These are phyloP conservation scores for Epichloe typhina DNA, from an alignment of 2,329 filamentous ascomycete species.

Conservation along the genomic window DNA sequence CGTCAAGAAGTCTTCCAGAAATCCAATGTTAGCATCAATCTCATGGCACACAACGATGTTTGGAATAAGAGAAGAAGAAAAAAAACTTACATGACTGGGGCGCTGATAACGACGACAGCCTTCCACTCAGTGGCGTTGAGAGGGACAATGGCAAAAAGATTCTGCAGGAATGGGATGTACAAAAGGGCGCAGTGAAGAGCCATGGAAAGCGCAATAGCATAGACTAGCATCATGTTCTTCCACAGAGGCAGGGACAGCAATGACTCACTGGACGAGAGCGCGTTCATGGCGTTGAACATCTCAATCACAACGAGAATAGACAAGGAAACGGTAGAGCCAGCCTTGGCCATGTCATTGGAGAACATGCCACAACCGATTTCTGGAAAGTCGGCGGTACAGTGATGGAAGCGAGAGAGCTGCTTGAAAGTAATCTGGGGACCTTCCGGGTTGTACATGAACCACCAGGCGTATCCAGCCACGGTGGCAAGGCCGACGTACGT, in stretches of 20 bases:
- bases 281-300: slow-evolving; percentile 99
- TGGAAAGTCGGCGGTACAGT: slow-evolving; percentile 72
- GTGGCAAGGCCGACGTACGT: slow-evolving; percentile 91
- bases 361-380: slow-evolving; percentile 93
- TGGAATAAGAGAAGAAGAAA: background rate
- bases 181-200: slow-evolving; percentile 85
- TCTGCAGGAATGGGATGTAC: slow-evolving; percentile 81
- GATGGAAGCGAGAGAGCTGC: slow-evolving; percentile 87
- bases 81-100: slow-evolving; percentile 72
- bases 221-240: slow-evolving; percentile 97
- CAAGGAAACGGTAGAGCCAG: slow-evolving; percentile 84
- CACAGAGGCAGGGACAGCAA: slow-evolving; percentile 88
- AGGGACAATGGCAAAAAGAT: slow-evolving; percentile 80
- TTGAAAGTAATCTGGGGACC: slow-evolving; percentile 87
- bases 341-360: slow-evolving; percentile 68
- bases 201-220: slow-evolving; percentile 89
- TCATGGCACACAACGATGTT: background rate
- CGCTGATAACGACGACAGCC: slow-evolving; percentile 77
- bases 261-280: slow-evolving; percentile 87
- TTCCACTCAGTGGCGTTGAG: slow-evolving; percentile 82
- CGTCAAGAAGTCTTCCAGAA: slow-evolving; percentile 58
- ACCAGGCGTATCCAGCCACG: slow-evolving; percentile 97
- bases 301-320: slow-evolving; percentile 93
- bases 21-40: slow-evolving; percentile 12
- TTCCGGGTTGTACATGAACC: slow-evolving; percentile 91